These are phyloP conservation scores for Camellia sinensis DNA, from an alignment of 148 eudicot genomes.

Conservation along the genomic window DNA sequence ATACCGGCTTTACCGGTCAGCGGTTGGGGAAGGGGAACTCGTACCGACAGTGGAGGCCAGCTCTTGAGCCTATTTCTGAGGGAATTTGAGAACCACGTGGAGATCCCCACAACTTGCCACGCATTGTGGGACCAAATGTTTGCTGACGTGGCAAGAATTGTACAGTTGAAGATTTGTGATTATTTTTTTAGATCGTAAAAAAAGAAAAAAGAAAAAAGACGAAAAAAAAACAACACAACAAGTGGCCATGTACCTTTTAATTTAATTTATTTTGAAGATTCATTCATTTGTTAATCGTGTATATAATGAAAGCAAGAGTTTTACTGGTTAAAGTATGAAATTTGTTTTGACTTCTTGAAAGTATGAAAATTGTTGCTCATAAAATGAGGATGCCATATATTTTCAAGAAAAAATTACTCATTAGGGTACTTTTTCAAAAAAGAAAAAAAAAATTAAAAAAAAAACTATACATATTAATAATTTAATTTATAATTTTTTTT, in stretches of 20 bases:
- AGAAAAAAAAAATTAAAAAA: too few species aligned
- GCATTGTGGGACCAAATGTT: background rate
- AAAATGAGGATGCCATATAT: too few species aligned
- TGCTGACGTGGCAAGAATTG: background rate
- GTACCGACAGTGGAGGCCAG: constrained; percentile 33
- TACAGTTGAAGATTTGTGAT: background rate
- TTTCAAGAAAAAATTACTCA: too few species aligned
- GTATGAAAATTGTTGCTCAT: too few species aligned
- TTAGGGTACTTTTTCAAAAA: too few species aligned
- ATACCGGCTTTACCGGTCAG: constrained; percentile 15
- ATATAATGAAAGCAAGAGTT: background rate
- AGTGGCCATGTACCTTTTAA: background rate
- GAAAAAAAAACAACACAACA: too few species aligned
- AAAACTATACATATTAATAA: too few species aligned
- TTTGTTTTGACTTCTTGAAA: too few species aligned
- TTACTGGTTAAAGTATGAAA: too few species aligned
- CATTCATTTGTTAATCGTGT: background rate
- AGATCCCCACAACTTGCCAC: background rate
- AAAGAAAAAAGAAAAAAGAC: too few species aligned
- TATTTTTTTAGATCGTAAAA: too few species aligned
- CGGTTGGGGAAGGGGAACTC: constrained; percentile 10
- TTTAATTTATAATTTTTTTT: too few species aligned
- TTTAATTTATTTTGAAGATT: background rate
- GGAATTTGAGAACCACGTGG: constrained; percentile 6
- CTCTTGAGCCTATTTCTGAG: constrained; percentile 38